Percentiles rank a stretch among this genome's conserved stretches.
Evolutionary conservation across 495 filamentous ascomycete genomes (phyloP).

Genomic region (Penicillium pancosmium): DNA sequence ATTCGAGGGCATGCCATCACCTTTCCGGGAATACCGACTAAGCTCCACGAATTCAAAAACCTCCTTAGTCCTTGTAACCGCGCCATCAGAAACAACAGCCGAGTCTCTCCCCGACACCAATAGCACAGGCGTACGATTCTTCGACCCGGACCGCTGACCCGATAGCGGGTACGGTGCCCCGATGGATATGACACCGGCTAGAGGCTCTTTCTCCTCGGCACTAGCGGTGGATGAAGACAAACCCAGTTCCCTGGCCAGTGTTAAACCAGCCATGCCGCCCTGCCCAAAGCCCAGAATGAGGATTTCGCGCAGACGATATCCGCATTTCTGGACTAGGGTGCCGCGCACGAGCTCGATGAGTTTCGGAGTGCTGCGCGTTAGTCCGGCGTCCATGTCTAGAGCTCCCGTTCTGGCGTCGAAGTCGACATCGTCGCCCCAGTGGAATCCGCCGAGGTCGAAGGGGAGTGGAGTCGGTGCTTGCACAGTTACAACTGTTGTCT

Average conservation of each 20-base stretch:
- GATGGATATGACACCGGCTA: conserved; percentile 72
- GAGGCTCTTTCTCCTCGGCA: conserved; percentile 28
- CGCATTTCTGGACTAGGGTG: conserved; percentile 66
- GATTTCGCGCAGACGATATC: conserved; percentile 69
- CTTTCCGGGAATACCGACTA: conserved; percentile 70
- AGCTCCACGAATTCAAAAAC: conserved; percentile 75
- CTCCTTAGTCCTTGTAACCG: conserved; percentile 61
- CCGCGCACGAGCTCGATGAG: conserved; percentile 62
- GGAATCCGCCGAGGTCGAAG: conserved; percentile 73
- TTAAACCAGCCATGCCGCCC: conserved; percentile 78
- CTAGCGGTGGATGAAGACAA: conserved; percentile 18
- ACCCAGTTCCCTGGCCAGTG: conserved; percentile 47
- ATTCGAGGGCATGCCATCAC: conserved; percentile 82
- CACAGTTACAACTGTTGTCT: conserved; percentile 76
- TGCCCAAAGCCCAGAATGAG: conserved; percentile 86
- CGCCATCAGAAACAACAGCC: conserved; percentile 62
- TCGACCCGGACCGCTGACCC: conserved; percentile 36
- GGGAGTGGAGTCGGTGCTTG: conserved; percentile 75
- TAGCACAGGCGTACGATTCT: conserved; percentile 72
- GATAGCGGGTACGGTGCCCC: conserved; percentile 70
- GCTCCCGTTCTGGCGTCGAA: conserved; percentile 63
- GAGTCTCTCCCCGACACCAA: conserved; percentile 68
- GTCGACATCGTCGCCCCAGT: conserved; percentile 90
- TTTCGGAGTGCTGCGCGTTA: conserved; percentile 53
- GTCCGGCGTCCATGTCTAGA: conserved; percentile 80